phyloP scores from a whole-genome alignment of 2,329 filamentous ascomycete species.

The Exophiala alcalophila region DNA sequence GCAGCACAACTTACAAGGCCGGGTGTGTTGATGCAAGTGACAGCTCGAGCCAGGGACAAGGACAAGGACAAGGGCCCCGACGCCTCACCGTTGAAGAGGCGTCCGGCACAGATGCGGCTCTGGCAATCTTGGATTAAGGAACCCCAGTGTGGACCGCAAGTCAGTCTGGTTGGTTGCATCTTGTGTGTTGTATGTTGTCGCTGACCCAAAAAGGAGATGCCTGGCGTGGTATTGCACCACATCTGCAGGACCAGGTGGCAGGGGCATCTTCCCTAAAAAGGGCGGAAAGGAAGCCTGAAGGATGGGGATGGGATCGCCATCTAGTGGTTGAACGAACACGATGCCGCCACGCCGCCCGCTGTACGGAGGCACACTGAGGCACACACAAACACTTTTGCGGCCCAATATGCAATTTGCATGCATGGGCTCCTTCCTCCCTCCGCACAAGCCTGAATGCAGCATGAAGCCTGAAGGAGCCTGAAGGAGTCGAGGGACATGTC shows the following conservation, averaged over 20 bases:
- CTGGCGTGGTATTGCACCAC: constrained; percentile 1
- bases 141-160: not conserved
- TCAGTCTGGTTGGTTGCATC: not conserved
- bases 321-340: constrained; percentile 2
- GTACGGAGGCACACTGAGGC: too few relatives aligned
- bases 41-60: too few relatives aligned
- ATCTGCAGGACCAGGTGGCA: too few relatives aligned
- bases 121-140: not conserved
- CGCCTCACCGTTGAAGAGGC: constrained; percentile 9
- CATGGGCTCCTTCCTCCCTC: too few relatives aligned
- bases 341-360: not conserved
- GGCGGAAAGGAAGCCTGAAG: not conserved
- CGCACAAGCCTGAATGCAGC: too few relatives aligned
- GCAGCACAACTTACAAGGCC: too few relatives aligned
- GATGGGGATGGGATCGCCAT: not conserved
- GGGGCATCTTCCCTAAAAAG: not conserved
- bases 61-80: too few relatives aligned
- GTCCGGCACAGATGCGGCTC: not conserved
- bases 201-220: constrained; percentile 7
- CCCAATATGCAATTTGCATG: too few relatives aligned
- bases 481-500: too few relatives aligned
- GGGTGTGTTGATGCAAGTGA: too few relatives aligned
- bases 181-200: not conserved
- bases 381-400: too few relatives aligned
- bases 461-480: too few relatives aligned